A percentile compares a stretch with the other conserved stretches of the same genome.
phyloP scores from a whole-genome alignment of 2,329 filamentous ascomycete species.

The Verruconis gallopava region DNA sequence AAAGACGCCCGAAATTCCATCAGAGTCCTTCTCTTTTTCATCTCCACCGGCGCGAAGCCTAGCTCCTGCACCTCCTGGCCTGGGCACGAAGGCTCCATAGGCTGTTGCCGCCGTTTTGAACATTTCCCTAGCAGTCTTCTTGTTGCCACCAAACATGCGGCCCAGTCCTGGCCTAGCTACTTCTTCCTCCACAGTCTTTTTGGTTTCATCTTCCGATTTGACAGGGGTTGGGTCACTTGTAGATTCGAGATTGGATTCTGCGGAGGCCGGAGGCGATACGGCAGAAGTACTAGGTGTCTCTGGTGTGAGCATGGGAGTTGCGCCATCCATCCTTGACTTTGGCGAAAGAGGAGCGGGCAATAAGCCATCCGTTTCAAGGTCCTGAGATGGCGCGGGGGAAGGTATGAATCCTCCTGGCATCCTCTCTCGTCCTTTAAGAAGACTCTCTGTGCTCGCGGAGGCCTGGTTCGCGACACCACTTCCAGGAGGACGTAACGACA shows the following conservation, averaged over 20 bases:
- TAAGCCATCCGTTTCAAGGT: slow-evolving; percentile 7
- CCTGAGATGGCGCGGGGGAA: slow-evolving; percentile 6
- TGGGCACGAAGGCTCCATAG: slow-evolving; percentile 67
- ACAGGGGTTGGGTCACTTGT: slow-evolving; percentile 21
- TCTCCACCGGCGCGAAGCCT: slow-evolving; percentile 47
- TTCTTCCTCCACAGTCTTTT: slow-evolving; percentile 38
- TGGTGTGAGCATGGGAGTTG: background rate
- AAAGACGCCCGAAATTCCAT: slow-evolving; percentile 82
- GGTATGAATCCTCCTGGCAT: slow-evolving; percentile 9
- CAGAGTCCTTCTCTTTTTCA: slow-evolving; percentile 51
- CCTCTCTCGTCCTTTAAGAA: background rate
- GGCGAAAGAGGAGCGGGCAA: slow-evolving; percentile 8
- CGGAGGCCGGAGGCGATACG: background rate
- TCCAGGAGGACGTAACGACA: background rate
- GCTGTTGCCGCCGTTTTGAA: slow-evolving; percentile 72
- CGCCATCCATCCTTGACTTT: background rate
- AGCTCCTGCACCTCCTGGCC: slow-evolving; percentile 67
- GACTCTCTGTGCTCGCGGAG: slow-evolving; percentile 1
- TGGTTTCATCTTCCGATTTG: slow-evolving; percentile 16
- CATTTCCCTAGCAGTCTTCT: slow-evolving; percentile 58
- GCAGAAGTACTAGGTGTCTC: slow-evolving; percentile 5
- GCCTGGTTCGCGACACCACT: background rate
- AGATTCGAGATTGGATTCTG: background rate
- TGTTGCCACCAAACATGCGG: slow-evolving; percentile 64
- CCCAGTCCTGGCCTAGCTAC: slow-evolving; percentile 62